These are phyloP conservation scores for Pholiota adiposa DNA, from an alignment of 1,284 basidiomycete species.

Conservation along the genomic window DNA sequence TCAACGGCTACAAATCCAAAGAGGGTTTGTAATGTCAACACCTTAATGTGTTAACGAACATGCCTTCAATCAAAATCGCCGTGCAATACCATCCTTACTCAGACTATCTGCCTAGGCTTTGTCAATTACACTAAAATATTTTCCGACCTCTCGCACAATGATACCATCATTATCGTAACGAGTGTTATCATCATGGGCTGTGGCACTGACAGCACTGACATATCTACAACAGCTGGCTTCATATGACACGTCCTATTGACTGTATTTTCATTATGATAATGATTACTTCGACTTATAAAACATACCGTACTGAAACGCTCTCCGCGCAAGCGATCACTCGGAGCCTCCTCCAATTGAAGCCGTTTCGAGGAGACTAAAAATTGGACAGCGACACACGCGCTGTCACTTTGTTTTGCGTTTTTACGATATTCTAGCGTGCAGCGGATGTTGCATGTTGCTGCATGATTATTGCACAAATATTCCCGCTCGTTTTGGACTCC, in stretches of 20 bases:
- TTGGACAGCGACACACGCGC: not conserved
- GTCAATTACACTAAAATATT: not conserved
- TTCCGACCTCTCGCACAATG: not conserved
- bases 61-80: not conserved
- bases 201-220: not conserved
- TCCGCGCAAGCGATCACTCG: not conserved
- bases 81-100: not conserved
- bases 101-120: not conserved
- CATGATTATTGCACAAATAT: not conserved
- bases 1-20: not conserved
- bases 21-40: not conserved
- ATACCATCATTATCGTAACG: not conserved
- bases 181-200: not conserved
- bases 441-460: not conserved
- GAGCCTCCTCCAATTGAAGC: not conserved
- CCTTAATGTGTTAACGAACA: not conserved
- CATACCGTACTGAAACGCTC: not conserved
- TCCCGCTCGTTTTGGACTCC: not conserved
- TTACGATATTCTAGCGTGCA: not conserved
- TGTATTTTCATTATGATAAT: not conserved
- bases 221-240: not conserved
- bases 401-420: no score
- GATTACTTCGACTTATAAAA: not conserved
- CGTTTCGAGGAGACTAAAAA: not conserved
- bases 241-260: not conserved